Percentiles rank a stretch among this genome's conserved stretches.
These are phyloP conservation scores for Irpex sp. DNA, from an alignment of 1,284 basidiomycete genomes.

Conservation along the genomic window DNA sequence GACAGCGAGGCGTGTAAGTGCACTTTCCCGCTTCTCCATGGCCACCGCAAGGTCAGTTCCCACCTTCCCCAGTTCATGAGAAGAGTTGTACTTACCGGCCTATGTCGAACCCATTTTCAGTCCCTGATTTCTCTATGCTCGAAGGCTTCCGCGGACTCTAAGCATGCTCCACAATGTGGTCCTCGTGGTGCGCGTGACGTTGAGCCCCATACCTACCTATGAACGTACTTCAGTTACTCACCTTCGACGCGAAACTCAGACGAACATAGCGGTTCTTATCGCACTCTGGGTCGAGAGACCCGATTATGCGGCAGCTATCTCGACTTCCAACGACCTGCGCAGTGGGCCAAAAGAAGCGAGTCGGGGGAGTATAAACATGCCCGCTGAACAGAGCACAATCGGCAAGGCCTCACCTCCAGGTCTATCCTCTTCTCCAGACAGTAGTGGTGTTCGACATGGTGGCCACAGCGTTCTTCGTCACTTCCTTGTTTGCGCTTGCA, in stretches of 20 bases:
- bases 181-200: slow-evolving; percentile 5
- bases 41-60: slow-evolving; percentile 12
- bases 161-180: not conserved
- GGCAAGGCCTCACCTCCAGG: slow-evolving; percentile 8
- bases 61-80: slow-evolving; percentile 12
- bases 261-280: slow-evolving; percentile 6
- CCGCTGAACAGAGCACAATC: not conserved
- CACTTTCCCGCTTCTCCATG: slow-evolving; percentile 6
- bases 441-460: slow-evolving; percentile 17
- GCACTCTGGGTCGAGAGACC: not conserved
- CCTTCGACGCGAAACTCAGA: not conserved
- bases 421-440: slow-evolving; percentile 9
- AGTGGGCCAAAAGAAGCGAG: not conserved
- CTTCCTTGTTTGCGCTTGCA: slow-evolving; percentile 23
- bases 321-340: not conserved
- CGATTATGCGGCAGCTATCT: not conserved
- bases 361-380: slow-evolving; percentile 8
- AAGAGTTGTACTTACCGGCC: slow-evolving; percentile 6
- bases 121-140: not conserved
- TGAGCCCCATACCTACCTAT: not conserved
- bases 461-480: slow-evolving; percentile 18
- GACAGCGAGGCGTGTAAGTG: slow-evolving; percentile 7
- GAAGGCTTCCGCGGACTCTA: not conserved
- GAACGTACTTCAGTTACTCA: not conserved
- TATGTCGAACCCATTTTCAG: slow-evolving; percentile 1